Conservation (phyloP, 192 early-diverging fungal species). For the Piromyces finnis region DNA sequence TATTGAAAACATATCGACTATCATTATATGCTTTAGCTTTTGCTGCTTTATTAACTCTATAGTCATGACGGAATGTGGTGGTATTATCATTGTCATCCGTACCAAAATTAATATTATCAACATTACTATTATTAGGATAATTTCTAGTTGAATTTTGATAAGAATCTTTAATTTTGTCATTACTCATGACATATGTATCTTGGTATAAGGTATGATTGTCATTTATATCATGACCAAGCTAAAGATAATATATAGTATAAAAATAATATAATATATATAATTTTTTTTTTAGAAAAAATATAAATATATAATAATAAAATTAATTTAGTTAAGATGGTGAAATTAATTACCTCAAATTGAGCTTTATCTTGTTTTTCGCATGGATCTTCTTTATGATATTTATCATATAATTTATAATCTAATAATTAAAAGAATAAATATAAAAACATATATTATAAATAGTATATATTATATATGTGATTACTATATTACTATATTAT, state of each 20-base stretch:
- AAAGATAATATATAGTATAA: too few species aligned
- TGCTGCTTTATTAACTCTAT: background rate
- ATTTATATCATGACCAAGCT: background rate
- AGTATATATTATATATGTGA: too few species aligned
- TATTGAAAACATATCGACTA: background rate
- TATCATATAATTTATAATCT: background rate
- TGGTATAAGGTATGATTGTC: background rate
- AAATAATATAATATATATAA: too few species aligned
- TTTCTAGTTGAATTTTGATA: background rate
- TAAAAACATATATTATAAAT: too few species aligned
- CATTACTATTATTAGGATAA: background rate
- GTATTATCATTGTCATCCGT: background rate
- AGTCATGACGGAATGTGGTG: background rate
- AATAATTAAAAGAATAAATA: too few species aligned
- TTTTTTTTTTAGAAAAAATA: too few species aligned
- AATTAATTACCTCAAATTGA: background rate
- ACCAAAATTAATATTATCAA: background rate
- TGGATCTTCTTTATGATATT: background rate
- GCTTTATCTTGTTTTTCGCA: background rate
- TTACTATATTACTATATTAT: too few species aligned
- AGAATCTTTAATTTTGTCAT: background rate
- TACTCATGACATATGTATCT: background rate
- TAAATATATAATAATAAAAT: too few species aligned
- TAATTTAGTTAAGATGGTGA: too few species aligned
- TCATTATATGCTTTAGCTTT: background rate